Evolutionary conservation across 2,329 filamentous ascomycete genomes (phyloP).

Genomic region (Paracorniculantispora psalliotae): DNA sequence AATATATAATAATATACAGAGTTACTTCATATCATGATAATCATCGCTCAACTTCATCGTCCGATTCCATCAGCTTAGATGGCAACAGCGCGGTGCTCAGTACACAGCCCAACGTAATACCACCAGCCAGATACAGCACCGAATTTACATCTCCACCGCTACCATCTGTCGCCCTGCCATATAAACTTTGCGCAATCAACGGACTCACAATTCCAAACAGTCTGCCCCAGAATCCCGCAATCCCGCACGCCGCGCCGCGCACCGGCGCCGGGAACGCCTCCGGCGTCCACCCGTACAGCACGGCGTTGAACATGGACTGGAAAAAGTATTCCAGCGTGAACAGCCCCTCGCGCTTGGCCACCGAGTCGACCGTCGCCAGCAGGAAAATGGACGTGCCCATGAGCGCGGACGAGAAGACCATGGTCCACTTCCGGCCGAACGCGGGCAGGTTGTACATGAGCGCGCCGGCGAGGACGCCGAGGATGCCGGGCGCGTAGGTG

Average conservation of each 20-base stretch:
- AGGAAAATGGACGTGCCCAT: conserved; percentile 43
- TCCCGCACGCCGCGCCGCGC: conserved; percentile 50
- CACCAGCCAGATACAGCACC: conserved; percentile 52
- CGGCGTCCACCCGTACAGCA: conserved; percentile 44
- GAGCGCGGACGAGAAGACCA: conserved; percentile 38
- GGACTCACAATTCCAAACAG: conserved; percentile 55
- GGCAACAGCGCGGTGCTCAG: conserved; percentile 46
- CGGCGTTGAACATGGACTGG: conserved; percentile 35
- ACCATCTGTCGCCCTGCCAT: conserved; percentile 24
- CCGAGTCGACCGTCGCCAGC: conserved; percentile 36
- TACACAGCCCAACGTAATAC: conserved; percentile 48
- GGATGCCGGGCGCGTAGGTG: conserved; percentile 47
- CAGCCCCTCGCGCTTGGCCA: conserved; percentile 33
- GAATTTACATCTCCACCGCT: conserved; percentile 38
- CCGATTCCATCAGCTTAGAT: conserved; percentile 30
- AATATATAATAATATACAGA: background rate
- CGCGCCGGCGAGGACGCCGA: conserved; percentile 45
- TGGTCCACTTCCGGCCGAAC: conserved; percentile 39
- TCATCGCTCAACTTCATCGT: conserved; percentile 22
- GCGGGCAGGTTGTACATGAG: conserved; percentile 34
- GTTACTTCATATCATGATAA: background rate
- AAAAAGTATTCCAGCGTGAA: conserved; percentile 42
- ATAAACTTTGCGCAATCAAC: conserved; percentile 45
- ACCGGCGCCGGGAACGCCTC: conserved; percentile 53
- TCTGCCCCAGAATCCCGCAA: conserved; percentile 55